Conservation (phyloP, 2,329 filamentous ascomycete species). For the Raffaelea ambrosiae region DNA sequence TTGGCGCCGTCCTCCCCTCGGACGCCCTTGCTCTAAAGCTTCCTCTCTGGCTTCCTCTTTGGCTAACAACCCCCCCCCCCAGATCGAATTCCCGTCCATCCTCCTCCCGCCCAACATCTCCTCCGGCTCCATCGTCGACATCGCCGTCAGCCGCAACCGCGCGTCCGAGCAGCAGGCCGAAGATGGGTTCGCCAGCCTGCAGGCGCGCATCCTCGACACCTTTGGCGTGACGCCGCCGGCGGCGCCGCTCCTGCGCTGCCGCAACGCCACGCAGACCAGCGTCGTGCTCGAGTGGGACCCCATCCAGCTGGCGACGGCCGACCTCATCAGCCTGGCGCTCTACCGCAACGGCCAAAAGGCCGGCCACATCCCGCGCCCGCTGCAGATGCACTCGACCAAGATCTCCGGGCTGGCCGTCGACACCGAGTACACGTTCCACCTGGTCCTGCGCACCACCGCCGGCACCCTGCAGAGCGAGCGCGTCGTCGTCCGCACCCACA, state of each 20-base stretch:
- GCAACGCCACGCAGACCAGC: conserved; percentile 97
- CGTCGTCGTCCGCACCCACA: conserved; percentile 82
- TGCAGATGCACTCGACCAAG: conserved; percentile 89
- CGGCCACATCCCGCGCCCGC: conserved; percentile 81
- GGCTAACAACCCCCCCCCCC: conserved; percentile 13
- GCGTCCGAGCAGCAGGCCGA: conserved; percentile 67
- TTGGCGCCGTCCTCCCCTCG: not conserved
- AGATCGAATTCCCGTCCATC: conserved; percentile 99
- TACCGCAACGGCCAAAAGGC: conserved; percentile 97
- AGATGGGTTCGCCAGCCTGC: conserved; percentile 72
- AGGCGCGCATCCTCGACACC: conserved; percentile 76
- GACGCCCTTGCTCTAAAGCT: not conserved
- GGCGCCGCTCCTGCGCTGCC: conserved; percentile 74
- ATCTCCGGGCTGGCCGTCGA: conserved; percentile 94
- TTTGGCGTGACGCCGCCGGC: conserved; percentile 76
- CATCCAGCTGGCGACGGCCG: conserved; percentile 83
- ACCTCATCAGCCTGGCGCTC: conserved; percentile 78
- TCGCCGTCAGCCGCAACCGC: conserved; percentile 83
- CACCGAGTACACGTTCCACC: conserved; percentile 90
- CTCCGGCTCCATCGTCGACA: conserved; percentile 95
- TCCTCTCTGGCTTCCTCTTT: not conserved
- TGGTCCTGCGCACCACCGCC: conserved; percentile 83
- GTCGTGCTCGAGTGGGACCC: conserved; percentile 98
- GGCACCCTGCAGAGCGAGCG: conserved; percentile 80
- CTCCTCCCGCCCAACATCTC: conserved; percentile 91